Base-by-base conservation (phyloP, 1,139 yeast species). In the Hemisphaericaspora lyxosophila region DNA sequence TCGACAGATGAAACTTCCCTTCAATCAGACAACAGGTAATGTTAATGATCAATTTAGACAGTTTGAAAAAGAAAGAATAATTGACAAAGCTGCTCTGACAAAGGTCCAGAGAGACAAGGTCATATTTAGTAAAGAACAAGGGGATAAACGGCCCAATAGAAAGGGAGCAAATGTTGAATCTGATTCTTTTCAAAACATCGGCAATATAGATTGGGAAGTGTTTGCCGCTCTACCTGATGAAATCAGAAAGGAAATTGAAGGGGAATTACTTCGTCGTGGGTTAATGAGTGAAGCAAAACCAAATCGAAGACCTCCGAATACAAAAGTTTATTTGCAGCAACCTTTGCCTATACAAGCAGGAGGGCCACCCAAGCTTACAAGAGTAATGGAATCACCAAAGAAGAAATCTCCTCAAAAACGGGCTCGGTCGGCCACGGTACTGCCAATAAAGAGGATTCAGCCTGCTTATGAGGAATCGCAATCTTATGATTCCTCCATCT, bases 171-270 rank as follows among this genome's bases (percentile, higher is more conserved):
- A 16, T 9, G 5, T 31, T 3, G 7, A 25, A 45, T 20, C 33
- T n/a, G 35, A 36, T 33, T 26, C 39, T 12, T 35, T 35, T 20
- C 29, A 39, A 15, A 34, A 38, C 28, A 31, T 35, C 6, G 35
- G 39, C 19, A 28, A 64, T 15, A 71, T 80, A 16, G 82, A 80
- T 43, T 67, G 78, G 74, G 75, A 72, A 2, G 78, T 78, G 0
- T 77, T 80, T 47, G 59, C 73, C 8, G 65, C 64, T n/a, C 53
- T 81, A 5, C 87, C 87, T 0, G 38, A 42, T n/a, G 76, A 73
- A 5, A 71, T 81, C 1, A 73, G 72, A 44, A 44, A 55, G 3
- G 87, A 81, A 43, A 48, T 80, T 5, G 62, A 61, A 41, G 50
- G 50, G 2, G 85, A 80, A 44, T 47, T 78, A 27, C 5, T 8